phyloP scores from a whole-genome alignment of 2,329 filamentous ascomycete species.

The Fusarium sacchari region DNA sequence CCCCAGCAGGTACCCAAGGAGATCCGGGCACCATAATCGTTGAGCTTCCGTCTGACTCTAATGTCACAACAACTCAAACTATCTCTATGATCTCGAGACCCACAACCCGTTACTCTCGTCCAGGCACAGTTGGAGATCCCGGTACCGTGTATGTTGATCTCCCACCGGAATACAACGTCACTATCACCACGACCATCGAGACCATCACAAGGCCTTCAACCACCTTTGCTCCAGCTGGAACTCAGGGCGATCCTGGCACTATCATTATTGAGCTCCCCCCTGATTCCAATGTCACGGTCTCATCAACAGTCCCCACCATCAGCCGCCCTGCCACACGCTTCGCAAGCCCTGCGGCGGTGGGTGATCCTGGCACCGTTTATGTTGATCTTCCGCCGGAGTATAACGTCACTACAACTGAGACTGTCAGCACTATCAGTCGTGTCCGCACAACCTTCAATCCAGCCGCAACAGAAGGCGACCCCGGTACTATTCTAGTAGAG shows the following conservation, averaged over 20 bases:
- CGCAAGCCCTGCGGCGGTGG: neutral
- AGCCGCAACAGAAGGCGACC: slow-evolving; percentile 15
- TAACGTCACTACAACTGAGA: slow-evolving; percentile 5
- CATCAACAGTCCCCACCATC: neutral
- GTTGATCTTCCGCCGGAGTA: slow-evolving; percentile 4
- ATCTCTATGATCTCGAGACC: slow-evolving; percentile 14
- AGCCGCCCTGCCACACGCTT: slow-evolving; percentile 5
- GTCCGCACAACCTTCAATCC: slow-evolving; percentile 3
- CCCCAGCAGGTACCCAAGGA: neutral
- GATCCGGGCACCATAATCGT: slow-evolving; percentile 18
- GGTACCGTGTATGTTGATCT: slow-evolving; percentile 14
- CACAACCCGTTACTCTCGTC: neutral
- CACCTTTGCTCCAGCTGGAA: slow-evolving; percentile 1
- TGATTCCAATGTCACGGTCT: slow-evolving; percentile 6
- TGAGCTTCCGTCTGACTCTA: slow-evolving; percentile 5
- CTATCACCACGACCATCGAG: neutral
- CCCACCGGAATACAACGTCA: slow-evolving; percentile 14
- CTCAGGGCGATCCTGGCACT: slow-evolving; percentile 14
- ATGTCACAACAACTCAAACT: slow-evolving; percentile 1
- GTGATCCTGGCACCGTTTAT: slow-evolving; percentile 13
- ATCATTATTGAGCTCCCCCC: slow-evolving; percentile 15
- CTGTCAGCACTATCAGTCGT: slow-evolving; percentile 1
- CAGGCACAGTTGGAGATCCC: slow-evolving; percentile 1
- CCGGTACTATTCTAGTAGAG: slow-evolving; percentile 1
- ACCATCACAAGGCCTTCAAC: slow-evolving; percentile 11